A percentile compares a stretch with the other conserved stretches of the same genome.
phyloP scores from a whole-genome alignment of 1,284 basidiomycete genomes.

The Polyporus tsugae region DNA sequence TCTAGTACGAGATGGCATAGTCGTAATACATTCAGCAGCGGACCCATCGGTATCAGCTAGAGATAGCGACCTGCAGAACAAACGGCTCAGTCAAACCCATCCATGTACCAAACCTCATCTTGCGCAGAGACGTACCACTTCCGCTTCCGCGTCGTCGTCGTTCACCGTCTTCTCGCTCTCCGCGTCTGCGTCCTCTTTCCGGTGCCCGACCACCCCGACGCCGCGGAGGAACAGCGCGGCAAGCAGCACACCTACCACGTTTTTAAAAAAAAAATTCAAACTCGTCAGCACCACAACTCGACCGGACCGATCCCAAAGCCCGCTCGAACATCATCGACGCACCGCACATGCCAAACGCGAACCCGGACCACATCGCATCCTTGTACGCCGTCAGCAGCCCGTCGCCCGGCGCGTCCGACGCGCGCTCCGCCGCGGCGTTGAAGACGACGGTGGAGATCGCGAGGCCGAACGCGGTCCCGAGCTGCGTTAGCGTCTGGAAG shows the following conservation, averaged over 20 bases:
- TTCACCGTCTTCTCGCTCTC: slow-evolving; percentile 12
- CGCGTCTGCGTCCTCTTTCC: slow-evolving; percentile 19
- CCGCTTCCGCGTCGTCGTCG: background rate
- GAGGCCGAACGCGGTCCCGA: slow-evolving; percentile 80
- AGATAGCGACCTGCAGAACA: background rate
- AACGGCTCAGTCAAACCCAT: background rate
- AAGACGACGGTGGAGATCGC: slow-evolving; percentile 81
- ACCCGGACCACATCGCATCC: slow-evolving; percentile 70
- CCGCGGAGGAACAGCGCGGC: slow-evolving; percentile 61
- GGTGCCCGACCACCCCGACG: slow-evolving; percentile 66
- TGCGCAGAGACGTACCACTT: background rate
- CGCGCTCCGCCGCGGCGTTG: slow-evolving; percentile 52
- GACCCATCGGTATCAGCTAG: background rate
- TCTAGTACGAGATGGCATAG: background rate
- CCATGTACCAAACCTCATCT: background rate
- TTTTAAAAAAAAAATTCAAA: slow-evolving; percentile 2
- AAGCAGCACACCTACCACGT: slow-evolving; percentile 54
- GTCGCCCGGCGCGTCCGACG: slow-evolving; percentile 45
- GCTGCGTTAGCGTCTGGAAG: slow-evolving; percentile 81
- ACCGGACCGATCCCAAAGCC: background rate
- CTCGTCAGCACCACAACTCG: no score
- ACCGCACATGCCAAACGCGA: slow-evolving; percentile 69
- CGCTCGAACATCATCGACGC: slow-evolving; percentile 20
- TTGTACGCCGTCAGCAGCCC: slow-evolving; percentile 61
- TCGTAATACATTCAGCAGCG: background rate